A percentile compares a stretch with the other conserved stretches of the same genome.
Evolutionary conservation across 768 basidiomycete species (phyloP).

Genomic region (Trametes gibbosa): DNA sequence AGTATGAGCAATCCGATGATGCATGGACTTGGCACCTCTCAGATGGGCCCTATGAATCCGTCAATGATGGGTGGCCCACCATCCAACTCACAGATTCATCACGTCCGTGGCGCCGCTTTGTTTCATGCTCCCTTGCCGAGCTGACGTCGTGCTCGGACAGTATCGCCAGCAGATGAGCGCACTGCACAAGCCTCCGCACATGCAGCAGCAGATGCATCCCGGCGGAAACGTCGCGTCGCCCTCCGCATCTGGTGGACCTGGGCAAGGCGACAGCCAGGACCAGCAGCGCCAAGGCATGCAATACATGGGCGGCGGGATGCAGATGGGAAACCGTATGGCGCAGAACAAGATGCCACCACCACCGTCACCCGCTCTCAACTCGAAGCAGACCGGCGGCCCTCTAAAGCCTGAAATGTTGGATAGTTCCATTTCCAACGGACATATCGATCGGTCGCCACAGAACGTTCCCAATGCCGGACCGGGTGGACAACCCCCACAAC

Average conservation of each 20-base stretch:
- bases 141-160: slow-evolving; percentile 16
- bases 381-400: slow-evolving; percentile 15
- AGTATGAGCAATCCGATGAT: slow-evolving; percentile 32
- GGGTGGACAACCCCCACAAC: slow-evolving; percentile 9
- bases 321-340: slow-evolving; percentile 27
- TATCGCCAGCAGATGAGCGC: slow-evolving; percentile 40
- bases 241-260: slow-evolving; percentile 31
- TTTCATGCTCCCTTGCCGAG: neutral
- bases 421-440: slow-evolving; percentile 12
- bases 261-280: slow-evolving; percentile 30
- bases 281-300: slow-evolving; percentile 32
- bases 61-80: slow-evolving; percentile 38
- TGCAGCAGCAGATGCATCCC: slow-evolving; percentile 22
- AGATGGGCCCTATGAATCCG: slow-evolving; percentile 31
- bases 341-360: slow-evolving; percentile 51
- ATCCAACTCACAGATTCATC: slow-evolving; percentile 34
- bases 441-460: slow-evolving; percentile 24
- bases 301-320: slow-evolving; percentile 31
- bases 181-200: slow-evolving; percentile 31
- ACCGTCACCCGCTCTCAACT: slow-evolving; percentile 45
- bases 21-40: slow-evolving; percentile 34
- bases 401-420: slow-evolving; percentile 15
- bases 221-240: slow-evolving; percentile 45
- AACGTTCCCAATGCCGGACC: slow-evolving; percentile 17
- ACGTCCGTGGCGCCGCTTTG: slow-evolving; percentile 10